Evolutionary conservation across 2,329 filamentous ascomycete species (phyloP).

Genomic region (Claviceps humidiphila): DNA sequence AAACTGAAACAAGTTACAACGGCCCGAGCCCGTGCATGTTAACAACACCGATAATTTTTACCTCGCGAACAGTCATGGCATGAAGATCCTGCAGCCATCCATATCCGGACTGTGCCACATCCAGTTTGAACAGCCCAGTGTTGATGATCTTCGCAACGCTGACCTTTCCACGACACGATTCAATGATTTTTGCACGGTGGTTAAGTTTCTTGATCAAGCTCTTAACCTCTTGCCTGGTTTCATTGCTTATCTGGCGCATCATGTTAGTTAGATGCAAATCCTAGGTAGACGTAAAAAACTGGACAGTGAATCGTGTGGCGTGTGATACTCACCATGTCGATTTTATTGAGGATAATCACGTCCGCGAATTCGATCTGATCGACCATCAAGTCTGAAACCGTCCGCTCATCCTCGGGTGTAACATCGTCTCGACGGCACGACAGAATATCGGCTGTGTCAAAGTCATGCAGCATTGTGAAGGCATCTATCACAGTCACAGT

Average conservation of each 20-base stretch:
- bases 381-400: constrained; percentile 62
- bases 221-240: constrained; percentile 32
- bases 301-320: neutral
- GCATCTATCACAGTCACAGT: constrained; percentile 62
- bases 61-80: constrained; percentile 50
- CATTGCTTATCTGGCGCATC: constrained; percentile 21
- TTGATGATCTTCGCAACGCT: constrained; percentile 51
- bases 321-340: constrained; percentile 40
- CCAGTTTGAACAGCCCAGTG: constrained; percentile 51
- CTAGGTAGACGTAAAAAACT: neutral
- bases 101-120: constrained; percentile 48
- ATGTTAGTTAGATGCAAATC: neutral
- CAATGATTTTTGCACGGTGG: constrained; percentile 50
- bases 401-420: constrained; percentile 54
- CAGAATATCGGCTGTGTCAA: constrained; percentile 55
- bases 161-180: constrained; percentile 44
- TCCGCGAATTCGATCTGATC: constrained; percentile 70
- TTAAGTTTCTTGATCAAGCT: constrained; percentile 48
- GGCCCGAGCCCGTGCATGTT: neutral
- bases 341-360: constrained; percentile 59
- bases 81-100: constrained; percentile 61
- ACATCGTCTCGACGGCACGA: constrained; percentile 51
- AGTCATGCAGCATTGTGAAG: constrained; percentile 59
- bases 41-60: constrained; percentile 12
- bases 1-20: neutral